Evolutionary conservation across 352 stramenopile genomes (phyloP).

Genomic region (Phytopythium boreale): DNA sequence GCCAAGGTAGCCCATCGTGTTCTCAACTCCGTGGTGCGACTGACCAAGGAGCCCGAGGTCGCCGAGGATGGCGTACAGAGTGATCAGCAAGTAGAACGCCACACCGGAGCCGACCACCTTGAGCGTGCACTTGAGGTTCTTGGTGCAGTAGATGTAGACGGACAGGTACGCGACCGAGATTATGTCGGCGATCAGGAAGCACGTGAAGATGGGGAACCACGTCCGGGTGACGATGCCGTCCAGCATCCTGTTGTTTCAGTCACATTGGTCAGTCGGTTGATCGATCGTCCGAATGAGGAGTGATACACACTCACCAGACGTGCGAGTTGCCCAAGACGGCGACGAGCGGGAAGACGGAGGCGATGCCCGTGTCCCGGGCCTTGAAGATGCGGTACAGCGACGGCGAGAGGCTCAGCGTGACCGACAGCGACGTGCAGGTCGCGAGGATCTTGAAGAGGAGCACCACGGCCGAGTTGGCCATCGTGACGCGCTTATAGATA

Average conservation of each 20-base stretch:
- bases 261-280: not conserved
- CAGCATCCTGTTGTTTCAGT: slow-evolving; percentile 18
- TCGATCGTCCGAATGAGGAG: not conserved
- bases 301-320: slow-evolving; percentile 17
- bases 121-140: slow-evolving; percentile 22
- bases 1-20: slow-evolving; percentile 25
- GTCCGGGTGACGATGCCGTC: slow-evolving; percentile 25
- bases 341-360: slow-evolving; percentile 31
- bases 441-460: slow-evolving; percentile 29
- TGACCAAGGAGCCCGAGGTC: slow-evolving; percentile 25
- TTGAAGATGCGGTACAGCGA: slow-evolving; percentile 35
- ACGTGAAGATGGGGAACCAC: slow-evolving; percentile 40
- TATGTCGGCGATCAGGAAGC: slow-evolving; percentile 24
- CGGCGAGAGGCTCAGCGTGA: slow-evolving; percentile 33
- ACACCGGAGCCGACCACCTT: slow-evolving; percentile 13
- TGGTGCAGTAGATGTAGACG: slow-evolving; percentile 24
- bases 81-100: slow-evolving; percentile 13
- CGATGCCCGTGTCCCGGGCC: slow-evolving; percentile 26
- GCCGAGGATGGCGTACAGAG: slow-evolving; percentile 22
- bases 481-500: not conserved
- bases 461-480: slow-evolving; percentile 27
- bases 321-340: slow-evolving; percentile 29
- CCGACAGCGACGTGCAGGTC: slow-evolving; percentile 23
- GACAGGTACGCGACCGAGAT: slow-evolving; percentile 22
- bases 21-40: slow-evolving; percentile 24